Conservation (phyloP, 2,329 filamentous ascomycete genomes). For the Calonectria naviculata region DNA sequence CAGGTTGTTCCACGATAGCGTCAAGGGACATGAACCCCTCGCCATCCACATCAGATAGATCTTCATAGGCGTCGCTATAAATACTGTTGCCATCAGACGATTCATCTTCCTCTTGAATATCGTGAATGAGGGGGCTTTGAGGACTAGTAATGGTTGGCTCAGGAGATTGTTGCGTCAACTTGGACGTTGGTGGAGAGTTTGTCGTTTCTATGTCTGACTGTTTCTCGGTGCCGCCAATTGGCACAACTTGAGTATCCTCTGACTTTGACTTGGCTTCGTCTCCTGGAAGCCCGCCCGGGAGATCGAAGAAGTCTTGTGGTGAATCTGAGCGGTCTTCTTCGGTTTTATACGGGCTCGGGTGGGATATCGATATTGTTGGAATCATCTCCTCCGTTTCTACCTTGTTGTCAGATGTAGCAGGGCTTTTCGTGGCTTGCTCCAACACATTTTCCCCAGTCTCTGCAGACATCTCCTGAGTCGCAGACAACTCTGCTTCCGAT, state of each 20-base stretch:
- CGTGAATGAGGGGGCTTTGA: conserved; percentile 43
- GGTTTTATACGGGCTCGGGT: conserved; percentile 53
- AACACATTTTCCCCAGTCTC: background rate
- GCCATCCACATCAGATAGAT: conserved; percentile 72
- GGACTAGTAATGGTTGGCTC: conserved; percentile 29
- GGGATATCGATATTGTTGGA: conserved; percentile 57
- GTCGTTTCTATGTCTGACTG: background rate
- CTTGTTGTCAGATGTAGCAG: conserved; percentile 12
- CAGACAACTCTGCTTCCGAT: conserved; percentile 17
- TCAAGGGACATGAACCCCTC: conserved; percentile 79
- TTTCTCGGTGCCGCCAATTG: conserved; percentile 3
- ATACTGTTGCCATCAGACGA: conserved; percentile 65
- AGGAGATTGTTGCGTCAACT: background rate
- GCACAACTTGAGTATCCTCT: conserved; percentile 6
- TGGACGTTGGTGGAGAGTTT: background rate
- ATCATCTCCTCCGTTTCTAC: conserved; percentile 35
- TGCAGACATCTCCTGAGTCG: background rate
- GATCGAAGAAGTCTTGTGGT: conserved; percentile 54
- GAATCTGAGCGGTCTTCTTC: conserved; percentile 31
- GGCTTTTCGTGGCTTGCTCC: background rate
- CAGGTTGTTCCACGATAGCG: conserved; percentile 74
- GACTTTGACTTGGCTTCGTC: conserved; percentile 42
- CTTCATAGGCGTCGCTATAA: conserved; percentile 83
- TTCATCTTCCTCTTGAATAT: conserved; percentile 54
- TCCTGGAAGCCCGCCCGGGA: conserved; percentile 71